phyloP scores from a whole-genome alignment of 164 flowering plant genomes.

The Stephania yunnanensis region DNA sequence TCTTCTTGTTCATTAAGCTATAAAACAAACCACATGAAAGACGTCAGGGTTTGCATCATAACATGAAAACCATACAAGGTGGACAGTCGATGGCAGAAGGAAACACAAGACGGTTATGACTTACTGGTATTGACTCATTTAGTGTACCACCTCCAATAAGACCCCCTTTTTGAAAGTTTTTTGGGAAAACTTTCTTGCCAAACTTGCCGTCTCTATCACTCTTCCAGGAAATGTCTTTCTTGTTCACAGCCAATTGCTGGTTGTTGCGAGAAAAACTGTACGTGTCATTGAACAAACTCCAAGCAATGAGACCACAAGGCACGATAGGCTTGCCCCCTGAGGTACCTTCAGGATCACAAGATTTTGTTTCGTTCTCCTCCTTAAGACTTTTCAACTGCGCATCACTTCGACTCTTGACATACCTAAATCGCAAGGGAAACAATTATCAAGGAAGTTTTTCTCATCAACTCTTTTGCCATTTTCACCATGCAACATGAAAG shows the following conservation, averaged over 20 bases:
- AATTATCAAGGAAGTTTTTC: neutral
- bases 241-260: conserved; percentile 43
- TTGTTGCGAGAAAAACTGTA: conserved; percentile 53
- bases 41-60: conserved; percentile 14
- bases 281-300: conserved; percentile 95
- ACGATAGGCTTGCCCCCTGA: conserved; percentile 37
- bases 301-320: conserved; percentile 94
- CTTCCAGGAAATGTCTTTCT: conserved; percentile 77
- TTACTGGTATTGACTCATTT: conserved; percentile 49
- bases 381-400: conserved; percentile 35
- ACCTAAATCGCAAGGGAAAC: conserved; percentile 37
- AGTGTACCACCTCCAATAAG: conserved; percentile 69
- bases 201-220: conserved; percentile 89
- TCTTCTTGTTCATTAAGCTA: conserved; percentile 86
- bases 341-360: conserved; percentile 59
- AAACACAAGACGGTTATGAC: conserved; percentile 10
- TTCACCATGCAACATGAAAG: neutral
- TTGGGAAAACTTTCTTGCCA: conserved; percentile 73
- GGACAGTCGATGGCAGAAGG: neutral
- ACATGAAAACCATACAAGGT: neutral
- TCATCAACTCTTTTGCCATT: neutral
- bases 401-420: conserved; percentile 88
- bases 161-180: conserved; percentile 66
- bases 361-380: conserved; percentile 20
- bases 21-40: conserved; percentile 16